phyloP scores from a whole-genome alignment of 2,329 filamentous ascomycete species.

The Clarireedia hainanense region DNA sequence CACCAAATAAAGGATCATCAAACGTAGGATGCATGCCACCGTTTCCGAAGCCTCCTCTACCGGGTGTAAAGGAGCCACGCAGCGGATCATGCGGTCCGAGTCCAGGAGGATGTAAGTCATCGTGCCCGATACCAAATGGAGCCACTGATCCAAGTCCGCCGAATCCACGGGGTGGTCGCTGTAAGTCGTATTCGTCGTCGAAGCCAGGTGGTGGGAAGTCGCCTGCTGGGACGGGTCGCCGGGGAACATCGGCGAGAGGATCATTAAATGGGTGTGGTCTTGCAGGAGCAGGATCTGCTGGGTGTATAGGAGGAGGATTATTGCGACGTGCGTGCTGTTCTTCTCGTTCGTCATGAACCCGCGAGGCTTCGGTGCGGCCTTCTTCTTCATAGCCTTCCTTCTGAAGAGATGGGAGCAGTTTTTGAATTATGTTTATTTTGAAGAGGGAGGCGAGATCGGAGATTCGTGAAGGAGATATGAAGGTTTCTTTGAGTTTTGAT shows the following conservation, averaged over 20 bases:
- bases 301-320: constrained; percentile 34
- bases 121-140: constrained; percentile 67
- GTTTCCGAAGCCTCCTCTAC: constrained; percentile 46
- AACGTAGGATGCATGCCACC: constrained; percentile 90
- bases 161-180: constrained; percentile 52
- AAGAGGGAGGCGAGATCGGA: constrained; percentile 61
- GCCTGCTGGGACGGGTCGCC: constrained; percentile 56
- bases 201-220: constrained; percentile 85
- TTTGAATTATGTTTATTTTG: constrained; percentile 76
- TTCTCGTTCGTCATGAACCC: constrained; percentile 36
- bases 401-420: constrained; percentile 66
- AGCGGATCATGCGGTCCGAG: constrained; percentile 81
- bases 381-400: constrained; percentile 71
- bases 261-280: constrained; percentile 61
- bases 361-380: constrained; percentile 28
- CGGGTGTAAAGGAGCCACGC: constrained; percentile 54
- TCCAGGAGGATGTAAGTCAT: constrained; percentile 81
- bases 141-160: constrained; percentile 30
- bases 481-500: constrained; percentile 50
- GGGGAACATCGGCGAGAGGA: constrained; percentile 53
- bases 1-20: constrained; percentile 78
- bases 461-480: constrained; percentile 66
- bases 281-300: constrained; percentile 49
- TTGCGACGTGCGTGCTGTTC: constrained; percentile 36
- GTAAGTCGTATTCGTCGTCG: constrained; percentile 85